These are phyloP conservation scores for Cyclotella atomus DNA, from an alignment of 108 stramenopile genomes.

Conservation along the genomic window DNA sequence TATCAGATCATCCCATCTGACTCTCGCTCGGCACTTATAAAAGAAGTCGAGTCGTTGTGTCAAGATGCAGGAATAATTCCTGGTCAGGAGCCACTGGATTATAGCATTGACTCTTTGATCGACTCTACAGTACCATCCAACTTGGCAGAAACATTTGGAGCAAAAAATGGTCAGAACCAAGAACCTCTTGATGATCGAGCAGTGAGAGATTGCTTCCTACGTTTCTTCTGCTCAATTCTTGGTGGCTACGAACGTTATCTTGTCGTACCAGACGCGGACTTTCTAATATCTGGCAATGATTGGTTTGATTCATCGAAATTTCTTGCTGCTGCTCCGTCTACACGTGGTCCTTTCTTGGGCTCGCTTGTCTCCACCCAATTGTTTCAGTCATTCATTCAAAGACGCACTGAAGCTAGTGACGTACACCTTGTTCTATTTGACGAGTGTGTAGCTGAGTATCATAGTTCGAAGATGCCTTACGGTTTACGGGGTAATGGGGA, in stretches of 20 bases:
- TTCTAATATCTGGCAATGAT: slow-evolving; percentile 78
- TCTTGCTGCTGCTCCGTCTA: slow-evolving; percentile 62
- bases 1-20: slow-evolving; percentile 79
- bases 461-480: slow-evolving; percentile 71
- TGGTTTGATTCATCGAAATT: slow-evolving; percentile 89
- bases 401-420: slow-evolving; percentile 87
- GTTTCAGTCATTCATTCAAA: slow-evolving; percentile 88
- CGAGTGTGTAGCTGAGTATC: slow-evolving; percentile 82
- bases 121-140: slow-evolving; percentile 52
- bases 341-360: slow-evolving; percentile 61
- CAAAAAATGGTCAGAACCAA: slow-evolving; percentile 14
- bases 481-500: slow-evolving; percentile 76
- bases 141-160: slow-evolving; percentile 45
- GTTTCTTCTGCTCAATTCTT: slow-evolving; percentile 81
- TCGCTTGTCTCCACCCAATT: slow-evolving; percentile 75
- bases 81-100: slow-evolving; percentile 85
- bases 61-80: slow-evolving; percentile 80
- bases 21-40: slow-evolving; percentile 68
- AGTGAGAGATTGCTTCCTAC: slow-evolving; percentile 80
- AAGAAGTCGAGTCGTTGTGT: slow-evolving; percentile 83
- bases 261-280: slow-evolving; percentile 88
- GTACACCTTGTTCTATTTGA: slow-evolving; percentile 86
- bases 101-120: slow-evolving; percentile 63
- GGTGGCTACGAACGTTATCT: slow-evolving; percentile 85
- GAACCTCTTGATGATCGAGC: slow-evolving; percentile 85